Base-by-base conservation (phyloP, 2,329 filamentous ascomycete genomes). In the Teratosphaeria pseudoeucalypti region DNA sequence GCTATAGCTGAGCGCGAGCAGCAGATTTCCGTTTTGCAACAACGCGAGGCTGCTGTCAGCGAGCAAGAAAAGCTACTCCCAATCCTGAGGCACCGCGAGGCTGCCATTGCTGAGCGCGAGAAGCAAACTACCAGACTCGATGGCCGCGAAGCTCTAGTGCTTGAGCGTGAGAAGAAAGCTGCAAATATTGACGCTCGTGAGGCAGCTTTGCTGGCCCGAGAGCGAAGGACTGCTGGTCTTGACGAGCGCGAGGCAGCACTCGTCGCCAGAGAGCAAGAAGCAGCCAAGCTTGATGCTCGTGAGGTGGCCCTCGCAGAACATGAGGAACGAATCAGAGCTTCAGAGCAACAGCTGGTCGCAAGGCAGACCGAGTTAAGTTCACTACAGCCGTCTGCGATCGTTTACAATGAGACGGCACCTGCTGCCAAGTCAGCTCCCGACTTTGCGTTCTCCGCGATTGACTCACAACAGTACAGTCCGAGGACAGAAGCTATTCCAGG, bases 381-480 rank as follows among this genome's bases (percentile, higher is more conserved):
- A 26, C 39, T 63, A 37, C 54, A 66, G 27, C 63, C 63, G 16
- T 68, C 64, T 11, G 65, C 67, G 5, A 75, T 82, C 58, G 64
- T 71, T 47, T 76, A 76, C 2, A 73, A 79, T 49, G 63, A 67
- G 16, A 72, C 64, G 3, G 72, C 74, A 55, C 74, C 74, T 14
- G 60, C 67, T 12, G 57, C 58, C n/a, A 58, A 29, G 59, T 58
- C 29, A 56, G 34, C 29, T 23, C 57, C 53, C 6, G 56, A 62
- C n/a, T 60, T 73, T 16, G 61, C 65, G 47, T 67, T 70, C 39
- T 73, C 72, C 39, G 62, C 64, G 10, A 63, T 74, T 29, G 65
- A 66, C 52, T 62, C 68, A 34, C 70, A 73, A 58, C 62, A 65
- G 39, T 68, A 68, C 32, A 62, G 63, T 52, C 64, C 64, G 12